phyloP scores from a whole-genome alignment of 1,284 basidiomycete species.

The Fomitopsis palustris region DNA sequence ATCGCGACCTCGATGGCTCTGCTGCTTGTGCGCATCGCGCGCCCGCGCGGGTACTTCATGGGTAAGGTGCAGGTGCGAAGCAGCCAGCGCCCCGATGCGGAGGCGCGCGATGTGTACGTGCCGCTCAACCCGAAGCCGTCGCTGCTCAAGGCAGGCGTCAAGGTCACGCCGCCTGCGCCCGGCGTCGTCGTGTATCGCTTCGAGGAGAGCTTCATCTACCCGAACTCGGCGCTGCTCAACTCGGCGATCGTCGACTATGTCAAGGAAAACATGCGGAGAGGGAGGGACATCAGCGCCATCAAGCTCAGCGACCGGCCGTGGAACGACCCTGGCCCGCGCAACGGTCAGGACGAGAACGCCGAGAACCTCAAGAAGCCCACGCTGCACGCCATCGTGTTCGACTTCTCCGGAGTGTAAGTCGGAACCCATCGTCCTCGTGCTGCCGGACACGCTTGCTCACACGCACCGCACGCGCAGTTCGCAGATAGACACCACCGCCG shows the following conservation, averaged over 20 bases:
- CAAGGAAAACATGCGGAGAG: conserved; percentile 74
- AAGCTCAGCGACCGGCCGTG: conserved; percentile 80
- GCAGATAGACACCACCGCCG: conserved; percentile 83
- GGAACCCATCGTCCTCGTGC: background rate
- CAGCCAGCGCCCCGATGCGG: conserved; percentile 30
- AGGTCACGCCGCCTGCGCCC: conserved; percentile 76
- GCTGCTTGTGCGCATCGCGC: conserved; percentile 89
- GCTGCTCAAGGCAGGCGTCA: conserved; percentile 69
- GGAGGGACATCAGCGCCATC: conserved; percentile 66
- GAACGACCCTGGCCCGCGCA: conserved; percentile 87
- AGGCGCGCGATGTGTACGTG: conserved; percentile 79
- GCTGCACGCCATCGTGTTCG: conserved; percentile 86
- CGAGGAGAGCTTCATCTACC: conserved; percentile 93
- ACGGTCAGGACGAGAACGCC: conserved; percentile 43
- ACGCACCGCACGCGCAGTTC: conserved; percentile 38
- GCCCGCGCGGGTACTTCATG: conserved; percentile 89
- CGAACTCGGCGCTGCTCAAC: conserved; percentile 84
- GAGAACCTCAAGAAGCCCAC: conserved; percentile 61
- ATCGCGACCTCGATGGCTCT: conserved; percentile 79
- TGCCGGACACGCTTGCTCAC: background rate
- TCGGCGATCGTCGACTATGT: conserved; percentile 79
- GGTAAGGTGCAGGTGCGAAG: conserved; percentile 60
- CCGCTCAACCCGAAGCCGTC: conserved; percentile 61
- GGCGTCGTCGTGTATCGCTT: conserved; percentile 93
- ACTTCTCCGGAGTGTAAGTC: conserved; percentile 86